These are phyloP conservation scores for Anastatica hierochuntica DNA, from an alignment of 345 rosid genomes.

Conservation along the genomic window DNA sequence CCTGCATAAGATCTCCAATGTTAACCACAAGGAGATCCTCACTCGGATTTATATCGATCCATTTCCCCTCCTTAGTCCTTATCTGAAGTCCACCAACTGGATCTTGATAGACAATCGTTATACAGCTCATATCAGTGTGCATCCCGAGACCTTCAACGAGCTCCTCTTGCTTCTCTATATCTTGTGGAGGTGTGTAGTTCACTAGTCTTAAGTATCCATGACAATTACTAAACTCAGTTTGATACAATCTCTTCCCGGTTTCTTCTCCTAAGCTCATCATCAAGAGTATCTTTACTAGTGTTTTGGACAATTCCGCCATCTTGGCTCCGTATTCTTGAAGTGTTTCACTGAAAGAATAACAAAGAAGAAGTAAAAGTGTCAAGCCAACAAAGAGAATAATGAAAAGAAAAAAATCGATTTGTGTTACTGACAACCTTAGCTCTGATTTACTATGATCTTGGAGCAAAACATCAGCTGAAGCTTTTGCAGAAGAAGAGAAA, in stretches of 20 bases:
- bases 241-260: slow-evolving; percentile 28
- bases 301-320: slow-evolving; percentile 56
- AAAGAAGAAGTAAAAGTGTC: too few species aligned
- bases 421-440: slow-evolving; percentile 16
- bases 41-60: slow-evolving; percentile 49
- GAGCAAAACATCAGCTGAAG: slow-evolving; percentile 39
- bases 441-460: too few species aligned
- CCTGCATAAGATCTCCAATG: slow-evolving; percentile 71
- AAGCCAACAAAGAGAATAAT: too few species aligned
- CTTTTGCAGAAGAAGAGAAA: slow-evolving; percentile 46
- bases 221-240: slow-evolving; percentile 47
- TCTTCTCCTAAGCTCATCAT: slow-evolving; percentile 37
- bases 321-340: slow-evolving; percentile 55
- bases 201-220: slow-evolving; percentile 64
- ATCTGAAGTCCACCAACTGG: slow-evolving; percentile 72
- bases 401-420: too few species aligned
- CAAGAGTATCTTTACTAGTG: slow-evolving; percentile 37
- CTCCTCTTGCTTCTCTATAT: slow-evolving; percentile 18
- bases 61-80: slow-evolving; percentile 44
- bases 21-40: slow-evolving; percentile 52
- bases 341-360: slow-evolving; percentile 23
- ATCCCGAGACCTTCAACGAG: slow-evolving; percentile 68
- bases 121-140: slow-evolving; percentile 90
- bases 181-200: slow-evolving; percentile 44
- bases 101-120: slow-evolving; percentile 63